A percentile compares a stretch with the other conserved stretches of the same genome.
Evolutionary conservation across 768 basidiomycete genomes (phyloP).

Genomic region (Filobasidium floriforme): DNA sequence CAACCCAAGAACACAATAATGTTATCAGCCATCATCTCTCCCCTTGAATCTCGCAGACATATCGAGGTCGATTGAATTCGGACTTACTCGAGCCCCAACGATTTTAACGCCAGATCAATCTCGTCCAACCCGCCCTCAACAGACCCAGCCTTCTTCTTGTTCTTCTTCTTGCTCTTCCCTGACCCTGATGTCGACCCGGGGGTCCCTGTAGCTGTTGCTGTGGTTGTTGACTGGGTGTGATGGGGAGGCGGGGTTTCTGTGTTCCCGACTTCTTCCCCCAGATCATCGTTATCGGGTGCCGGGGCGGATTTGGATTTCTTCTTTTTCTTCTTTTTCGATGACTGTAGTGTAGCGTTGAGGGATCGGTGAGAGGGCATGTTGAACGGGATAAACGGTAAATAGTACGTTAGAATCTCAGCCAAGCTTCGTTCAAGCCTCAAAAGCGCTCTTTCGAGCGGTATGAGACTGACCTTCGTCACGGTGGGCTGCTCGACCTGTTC

Average conservation of each 20-base stretch:
- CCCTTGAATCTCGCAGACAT: no score
- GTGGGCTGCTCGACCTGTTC: constrained; percentile 22
- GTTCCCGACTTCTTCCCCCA: no score
- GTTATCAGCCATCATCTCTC: no score
- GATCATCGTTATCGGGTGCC: constrained; percentile 51
- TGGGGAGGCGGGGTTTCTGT: no score
- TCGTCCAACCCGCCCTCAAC: constrained; percentile 54
- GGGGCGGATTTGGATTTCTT: constrained; percentile 71
- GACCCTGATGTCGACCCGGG: constrained; percentile 48
- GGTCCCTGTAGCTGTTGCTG: background rate
- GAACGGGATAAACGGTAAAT: no score
- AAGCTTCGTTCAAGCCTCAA: no score
- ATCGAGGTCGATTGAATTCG: no score
- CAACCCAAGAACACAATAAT: no score
- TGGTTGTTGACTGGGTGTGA: no score
- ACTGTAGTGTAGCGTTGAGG: constrained; percentile 7
- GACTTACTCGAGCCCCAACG: constrained; percentile 66
- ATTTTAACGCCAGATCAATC: constrained; percentile 72
- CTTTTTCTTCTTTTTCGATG: constrained; percentile 52
- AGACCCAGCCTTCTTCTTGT: constrained; percentile 35
- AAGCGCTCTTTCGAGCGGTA: background rate
- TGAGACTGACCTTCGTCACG: constrained; percentile 27
- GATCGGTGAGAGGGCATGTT: no score
- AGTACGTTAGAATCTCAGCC: no score
- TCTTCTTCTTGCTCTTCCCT: constrained; percentile 58